Percentiles rank a stretch among this genome's conserved stretches.
Evolutionary conservation across 1,139 yeast species (phyloP).

Genomic region (Geotrichum fermentans): DNA sequence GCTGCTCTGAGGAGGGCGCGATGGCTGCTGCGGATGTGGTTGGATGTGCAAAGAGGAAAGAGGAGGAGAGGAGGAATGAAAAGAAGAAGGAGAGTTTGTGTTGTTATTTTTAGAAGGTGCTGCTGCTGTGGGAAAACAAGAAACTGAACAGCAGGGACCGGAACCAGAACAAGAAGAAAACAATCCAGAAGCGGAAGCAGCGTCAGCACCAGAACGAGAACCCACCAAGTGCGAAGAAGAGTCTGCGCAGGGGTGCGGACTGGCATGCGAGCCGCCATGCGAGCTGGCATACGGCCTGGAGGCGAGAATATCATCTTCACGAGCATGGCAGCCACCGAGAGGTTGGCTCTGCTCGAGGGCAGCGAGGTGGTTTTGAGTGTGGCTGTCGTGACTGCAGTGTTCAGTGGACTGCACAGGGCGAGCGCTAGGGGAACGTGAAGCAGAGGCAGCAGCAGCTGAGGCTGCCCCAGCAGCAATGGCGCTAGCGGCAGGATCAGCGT

Average conservation of each 20-base stretch:
- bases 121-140: no score
- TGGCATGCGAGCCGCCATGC: background rate
- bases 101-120: constrained; percentile 3
- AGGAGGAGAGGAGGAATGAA: background rate
- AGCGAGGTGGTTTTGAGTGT: no score
- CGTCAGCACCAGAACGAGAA: background rate
- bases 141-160: background rate
- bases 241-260: background rate
- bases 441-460: no score
- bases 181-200: background rate
- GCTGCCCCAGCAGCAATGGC: no score
- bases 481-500: no score
- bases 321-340: no score
- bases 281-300: background rate
- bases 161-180: background rate
- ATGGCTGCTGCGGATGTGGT: background rate
- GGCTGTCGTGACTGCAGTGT: background rate
- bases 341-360: no score
- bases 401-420: background rate
- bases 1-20: background rate
- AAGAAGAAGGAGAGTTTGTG: background rate
- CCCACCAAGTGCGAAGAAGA: no score
- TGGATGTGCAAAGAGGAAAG: background rate
- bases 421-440: no score
- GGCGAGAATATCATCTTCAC: no score